These are phyloP conservation scores for Dendryphion nanum DNA, from an alignment of 2,329 filamentous ascomycete species.

Conservation along the genomic window DNA sequence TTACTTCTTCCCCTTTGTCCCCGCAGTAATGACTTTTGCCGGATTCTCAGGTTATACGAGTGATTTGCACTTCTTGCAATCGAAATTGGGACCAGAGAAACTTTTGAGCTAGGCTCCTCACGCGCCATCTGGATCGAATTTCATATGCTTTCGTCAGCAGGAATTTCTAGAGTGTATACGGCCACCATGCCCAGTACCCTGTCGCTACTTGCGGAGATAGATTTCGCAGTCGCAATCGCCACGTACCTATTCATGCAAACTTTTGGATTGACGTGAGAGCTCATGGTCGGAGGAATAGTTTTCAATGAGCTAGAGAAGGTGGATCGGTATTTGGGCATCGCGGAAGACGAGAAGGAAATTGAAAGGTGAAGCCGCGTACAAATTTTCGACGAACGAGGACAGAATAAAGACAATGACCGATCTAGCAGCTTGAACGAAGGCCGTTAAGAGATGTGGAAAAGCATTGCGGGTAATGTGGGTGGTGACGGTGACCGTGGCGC, in stretches of 20 bases:
- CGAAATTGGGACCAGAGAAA: slow-evolving; percentile 3
- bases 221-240: slow-evolving; percentile 7
- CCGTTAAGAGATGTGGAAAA: slow-evolving; percentile 4
- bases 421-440: not conserved
- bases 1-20: slow-evolving; percentile 24
- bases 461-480: slow-evolving; percentile 7
- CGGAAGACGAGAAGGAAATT: not conserved
- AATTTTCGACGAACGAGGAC: slow-evolving; percentile 1
- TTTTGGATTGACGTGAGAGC: slow-evolving; percentile 10
- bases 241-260: slow-evolving; percentile 6
- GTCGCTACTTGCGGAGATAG: slow-evolving; percentile 5
- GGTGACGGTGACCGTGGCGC: slow-evolving; percentile 4
- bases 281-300: slow-evolving; percentile 5
- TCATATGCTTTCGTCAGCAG: slow-evolving; percentile 7
- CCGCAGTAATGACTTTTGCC: slow-evolving; percentile 9
- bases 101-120: slow-evolving; percentile 2
- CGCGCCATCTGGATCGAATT: slow-evolving; percentile 5
- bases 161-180: slow-evolving; percentile 3
- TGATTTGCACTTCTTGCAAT: slow-evolving; percentile 2
- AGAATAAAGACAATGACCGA: slow-evolving; percentile 1
- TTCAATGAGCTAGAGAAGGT: slow-evolving; percentile 5
- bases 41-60: not conserved
- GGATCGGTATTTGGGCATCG: not conserved
- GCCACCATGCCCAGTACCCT: slow-evolving; percentile 5
- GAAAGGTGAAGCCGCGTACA: slow-evolving; percentile 6